Percentiles rank a stretch among this genome's conserved stretches.
Conservation (phyloP, 108 stramenopile species). For the Tribonema minus region DNA sequence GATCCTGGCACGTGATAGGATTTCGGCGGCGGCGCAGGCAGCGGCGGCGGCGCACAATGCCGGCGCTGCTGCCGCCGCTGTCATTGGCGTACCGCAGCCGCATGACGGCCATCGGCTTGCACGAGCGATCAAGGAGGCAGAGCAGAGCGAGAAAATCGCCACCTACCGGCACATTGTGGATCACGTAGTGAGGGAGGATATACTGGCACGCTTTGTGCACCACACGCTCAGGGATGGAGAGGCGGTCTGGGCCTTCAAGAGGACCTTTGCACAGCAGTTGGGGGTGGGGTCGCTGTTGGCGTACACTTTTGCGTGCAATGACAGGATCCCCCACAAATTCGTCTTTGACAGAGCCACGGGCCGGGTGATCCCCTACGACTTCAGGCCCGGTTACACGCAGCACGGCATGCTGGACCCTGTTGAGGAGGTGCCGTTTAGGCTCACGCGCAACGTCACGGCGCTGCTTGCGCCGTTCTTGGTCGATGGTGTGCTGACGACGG, state of each 20-base stretch:
- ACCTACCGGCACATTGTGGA: no score
- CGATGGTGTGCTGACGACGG: slow-evolving; percentile 30
- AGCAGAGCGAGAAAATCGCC: no score
- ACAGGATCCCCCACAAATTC: slow-evolving; percentile 30
- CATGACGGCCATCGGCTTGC: background rate
- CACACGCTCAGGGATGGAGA: slow-evolving; percentile 34
- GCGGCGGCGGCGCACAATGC: background rate
- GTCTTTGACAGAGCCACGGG: slow-evolving; percentile 31
- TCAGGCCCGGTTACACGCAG: slow-evolving; percentile 44
- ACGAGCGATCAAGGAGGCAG: background rate
- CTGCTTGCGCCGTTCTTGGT: slow-evolving; percentile 43
- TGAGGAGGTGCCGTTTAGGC: slow-evolving; percentile 43
- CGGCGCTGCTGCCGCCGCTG: no score
- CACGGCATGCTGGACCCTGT: slow-evolving; percentile 35
- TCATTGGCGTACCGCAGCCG: background rate
- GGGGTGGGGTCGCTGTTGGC: slow-evolving; percentile 21
- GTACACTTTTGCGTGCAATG: slow-evolving; percentile 27
- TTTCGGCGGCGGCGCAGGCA: slow-evolving; percentile 13
- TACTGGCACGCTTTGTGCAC: slow-evolving; percentile 34
- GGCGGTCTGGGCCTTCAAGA: slow-evolving; percentile 41
- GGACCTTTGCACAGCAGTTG: slow-evolving; percentile 21
- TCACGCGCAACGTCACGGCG: slow-evolving; percentile 41
- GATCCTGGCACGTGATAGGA: slow-evolving; percentile 35
- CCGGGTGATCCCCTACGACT: slow-evolving; percentile 31
- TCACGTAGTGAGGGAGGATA: slow-evolving; percentile 8